A percentile compares a stretch with the other conserved stretches of the same genome.
phyloP scores from a whole-genome alignment of 768 basidiomycete genomes.

The Fibroporia radiculosa region DNA sequence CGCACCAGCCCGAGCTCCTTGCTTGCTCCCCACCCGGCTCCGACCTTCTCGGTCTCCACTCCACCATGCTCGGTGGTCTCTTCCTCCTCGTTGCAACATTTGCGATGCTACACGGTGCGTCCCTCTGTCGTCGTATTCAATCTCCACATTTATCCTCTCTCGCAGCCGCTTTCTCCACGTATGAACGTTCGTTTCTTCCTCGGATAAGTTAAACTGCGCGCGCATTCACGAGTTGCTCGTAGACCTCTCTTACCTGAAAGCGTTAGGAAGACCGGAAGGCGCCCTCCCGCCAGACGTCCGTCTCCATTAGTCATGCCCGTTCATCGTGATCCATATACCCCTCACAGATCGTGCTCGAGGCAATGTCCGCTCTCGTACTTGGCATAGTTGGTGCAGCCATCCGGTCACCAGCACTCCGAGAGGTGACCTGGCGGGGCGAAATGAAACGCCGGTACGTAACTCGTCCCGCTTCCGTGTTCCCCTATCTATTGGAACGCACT shows the following conservation, averaged over 20 bases:
- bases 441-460: constrained; percentile 67
- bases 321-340: not conserved
- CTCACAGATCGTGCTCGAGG: constrained; percentile 59
- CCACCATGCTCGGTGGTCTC: constrained; percentile 12
- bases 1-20: too few species aligned
- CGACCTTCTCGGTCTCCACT: not conserved
- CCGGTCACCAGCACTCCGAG: constrained; percentile 60
- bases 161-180: constrained; percentile 71
- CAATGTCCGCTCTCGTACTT: constrained; percentile 51
- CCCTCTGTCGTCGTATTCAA: not conserved
- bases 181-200: constrained; percentile 51
- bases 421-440: constrained; percentile 86
- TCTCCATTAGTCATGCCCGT: not conserved
- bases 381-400: constrained; percentile 71
- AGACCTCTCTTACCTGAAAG: constrained; percentile 76
- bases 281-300: constrained; percentile 57
- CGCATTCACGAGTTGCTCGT: constrained; percentile 5
- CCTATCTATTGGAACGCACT: not conserved
- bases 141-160: constrained; percentile 1
- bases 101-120: constrained; percentile 17
- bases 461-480: too few species aligned
- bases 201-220: not conserved
- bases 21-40: not conserved
- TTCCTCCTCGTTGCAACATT: constrained; percentile 15
- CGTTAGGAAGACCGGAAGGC: constrained; percentile 63